Evolutionary conservation across 2,329 filamentous ascomycete species (phyloP).

Genomic region (Chaetomium olivaceum): DNA sequence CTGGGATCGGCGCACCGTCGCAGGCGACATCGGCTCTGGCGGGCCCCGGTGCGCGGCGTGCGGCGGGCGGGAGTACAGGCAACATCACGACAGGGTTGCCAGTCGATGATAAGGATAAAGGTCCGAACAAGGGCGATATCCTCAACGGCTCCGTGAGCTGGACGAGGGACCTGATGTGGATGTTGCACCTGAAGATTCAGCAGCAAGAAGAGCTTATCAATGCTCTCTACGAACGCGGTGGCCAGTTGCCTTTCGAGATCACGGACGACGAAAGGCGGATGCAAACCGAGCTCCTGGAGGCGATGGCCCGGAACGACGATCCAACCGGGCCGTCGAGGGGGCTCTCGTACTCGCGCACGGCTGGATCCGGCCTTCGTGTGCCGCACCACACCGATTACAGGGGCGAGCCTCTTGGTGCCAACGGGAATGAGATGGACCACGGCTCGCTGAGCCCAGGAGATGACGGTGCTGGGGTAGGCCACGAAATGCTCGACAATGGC

Average conservation of each 20-base stretch:
- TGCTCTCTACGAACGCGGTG: slow-evolving; percentile 69
- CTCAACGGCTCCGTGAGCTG: slow-evolving; percentile 95
- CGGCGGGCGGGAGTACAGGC: slow-evolving; percentile 66
- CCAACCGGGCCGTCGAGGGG: slow-evolving; percentile 44
- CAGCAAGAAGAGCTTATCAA: slow-evolving; percentile 86
- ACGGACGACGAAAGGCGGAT: slow-evolving; percentile 94
- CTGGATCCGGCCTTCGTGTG: slow-evolving; percentile 83
- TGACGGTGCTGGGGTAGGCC: slow-evolving; percentile 41
- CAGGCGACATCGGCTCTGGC: slow-evolving; percentile 85
- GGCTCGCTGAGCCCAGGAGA: slow-evolving; percentile 56
- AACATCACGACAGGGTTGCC: slow-evolving; percentile 92
- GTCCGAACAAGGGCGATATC: slow-evolving; percentile 97
- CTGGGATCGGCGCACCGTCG: slow-evolving; percentile 66
- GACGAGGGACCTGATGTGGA: slow-evolving; percentile 98
- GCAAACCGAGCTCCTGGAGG: slow-evolving; percentile 88
- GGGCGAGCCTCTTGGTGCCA: slow-evolving; percentile 69
- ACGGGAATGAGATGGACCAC: slow-evolving; percentile 39
- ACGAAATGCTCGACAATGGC: slow-evolving; percentile 52
- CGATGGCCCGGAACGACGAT: slow-evolving; percentile 76
- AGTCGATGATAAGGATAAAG: slow-evolving; percentile 96
- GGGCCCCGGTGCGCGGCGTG: slow-evolving; percentile 78
- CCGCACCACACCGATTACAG: slow-evolving; percentile 91
- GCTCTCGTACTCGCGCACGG: slow-evolving; percentile 82
- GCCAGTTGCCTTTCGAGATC: slow-evolving; percentile 75
- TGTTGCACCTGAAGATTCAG: slow-evolving; percentile 83